Base-by-base conservation (phyloP, 2,329 filamentous ascomycete genomes). In the Fusarium sp. region DNA sequence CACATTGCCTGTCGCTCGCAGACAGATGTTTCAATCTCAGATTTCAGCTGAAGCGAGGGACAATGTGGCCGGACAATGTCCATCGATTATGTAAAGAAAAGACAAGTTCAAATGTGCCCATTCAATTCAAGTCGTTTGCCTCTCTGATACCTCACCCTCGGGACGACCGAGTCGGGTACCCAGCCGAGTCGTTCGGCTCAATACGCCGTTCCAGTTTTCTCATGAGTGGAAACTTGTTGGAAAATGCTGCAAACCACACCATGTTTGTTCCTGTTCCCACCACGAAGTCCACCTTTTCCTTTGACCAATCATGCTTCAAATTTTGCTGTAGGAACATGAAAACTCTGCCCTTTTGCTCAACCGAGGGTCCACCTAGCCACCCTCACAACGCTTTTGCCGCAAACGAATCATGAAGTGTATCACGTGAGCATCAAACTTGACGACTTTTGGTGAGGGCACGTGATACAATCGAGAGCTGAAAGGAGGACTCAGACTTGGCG, bases 261-360 rank as follows among this genome's bases (percentile, higher is more conserved):
- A 50, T 67, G 12, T 48, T 43, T 44, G 24, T 44, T 24, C 26
- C 20, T 38, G 17, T 46, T 54, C 20, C 58, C 56, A 61, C 44
- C 48, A 36, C 34, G 19, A 17, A 36, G 15, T 9, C 34, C 34
- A n/a, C 11, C 20, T 45, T 45, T 52, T 44, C 53, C 4, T 28
- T 45, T 43, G n/a, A 57, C 65, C 42, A 61, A 68, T 68, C 65
- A 45, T 36, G 21, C 28, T 43, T 39, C 6, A 12, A 15, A 39
- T 65, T 17, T 36, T 21, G n/a, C 42, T 38, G 15, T 46, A 56
- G 46, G 49, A 50, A 32, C 12, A 28, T 24, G 62, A 62, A 67
- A 68, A 69, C 46, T 68, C 65, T 68, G 47, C 28, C 45, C 30
- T 42, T 19, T 23, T 42, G 36, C 43, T 44, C 32, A 55, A 10